Evolutionary conservation across 257 asterid genomes (phyloP), one percentile per base, ranked within the genome.

Genomic region (Gardenia jasminoides): DNA sequence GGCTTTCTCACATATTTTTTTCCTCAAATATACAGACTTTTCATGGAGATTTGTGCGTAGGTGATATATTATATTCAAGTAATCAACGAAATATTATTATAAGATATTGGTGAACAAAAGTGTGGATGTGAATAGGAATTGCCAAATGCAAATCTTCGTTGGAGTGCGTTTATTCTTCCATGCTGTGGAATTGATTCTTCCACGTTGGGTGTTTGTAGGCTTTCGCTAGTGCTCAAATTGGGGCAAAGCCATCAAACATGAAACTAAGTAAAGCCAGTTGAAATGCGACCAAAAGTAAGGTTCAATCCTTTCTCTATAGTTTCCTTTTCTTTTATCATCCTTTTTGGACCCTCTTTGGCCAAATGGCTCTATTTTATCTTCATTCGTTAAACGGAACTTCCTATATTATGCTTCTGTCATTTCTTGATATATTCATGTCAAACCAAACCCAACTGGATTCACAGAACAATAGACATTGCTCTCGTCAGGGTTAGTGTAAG

Each of bases 141-240:
- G 52, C 80, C 54, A 84, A 82, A 79, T 79, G 67, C 56, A 89
- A 85, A 89, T 89, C 90, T 83, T 87, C 52, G 82, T 89, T 83
- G 90, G 88, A 77, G 70, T 84, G 89, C 88, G 88, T 84, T 86
- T 87, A 83, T 87, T 85, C 82, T 84, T 86, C 84, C 80, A 74
- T 72, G 77, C 62, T 66, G 70, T 78, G 80, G 83, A 81, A 87
- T 85, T 82, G 86, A 89, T 87, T 86, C 91, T 82, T 82, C 84
- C 86, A 85, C 81, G 76, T 69, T 66, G 52, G 74, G 13, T 75
- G 75, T 46, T 46, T 69, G 74, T 77, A 36, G 41, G 41, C 41
- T 36, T 36, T 36, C 4, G 41, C 4, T 36, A 72, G 69, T 72
- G 77, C 61, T 47, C 72, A 47, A 30, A n/a, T 73, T 73, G 59